phyloP scores from a whole-genome alignment of 164 flowering plant genomes.

The Cinnamomum micranthum region DNA sequence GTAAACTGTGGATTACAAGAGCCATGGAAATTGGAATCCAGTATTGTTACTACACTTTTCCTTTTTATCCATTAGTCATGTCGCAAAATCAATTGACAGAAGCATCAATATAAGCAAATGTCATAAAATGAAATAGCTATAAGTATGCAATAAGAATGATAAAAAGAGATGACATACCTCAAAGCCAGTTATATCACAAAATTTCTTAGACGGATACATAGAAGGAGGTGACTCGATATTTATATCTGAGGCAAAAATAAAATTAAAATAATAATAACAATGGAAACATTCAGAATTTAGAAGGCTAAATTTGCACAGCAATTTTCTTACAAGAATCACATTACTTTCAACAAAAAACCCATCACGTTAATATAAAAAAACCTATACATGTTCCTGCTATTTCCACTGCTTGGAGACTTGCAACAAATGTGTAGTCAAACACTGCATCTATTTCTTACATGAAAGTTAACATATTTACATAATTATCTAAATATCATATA shows the following conservation, averaged over 20 bases:
- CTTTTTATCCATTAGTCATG: not conserved
- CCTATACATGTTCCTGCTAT: too few species aligned
- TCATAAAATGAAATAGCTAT: not conserved
- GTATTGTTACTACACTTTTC: not conserved
- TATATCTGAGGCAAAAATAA: constrained; percentile 49
- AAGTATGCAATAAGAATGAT: not conserved
- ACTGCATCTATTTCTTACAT: not conserved
- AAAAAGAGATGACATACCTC: constrained; percentile 48
- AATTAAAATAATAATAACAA: not conserved
- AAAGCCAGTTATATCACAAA: constrained; percentile 82
- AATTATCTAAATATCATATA: not conserved
- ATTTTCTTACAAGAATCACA: not conserved
- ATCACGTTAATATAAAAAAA: not conserved
- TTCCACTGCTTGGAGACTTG: not conserved
- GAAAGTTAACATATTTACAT: not conserved
- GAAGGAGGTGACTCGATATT: constrained; percentile 88
- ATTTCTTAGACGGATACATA: constrained; percentile 66
- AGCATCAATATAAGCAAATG: not conserved
- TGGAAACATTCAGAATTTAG: not conserved
- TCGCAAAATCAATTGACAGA: not conserved
- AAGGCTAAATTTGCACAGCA: not conserved
- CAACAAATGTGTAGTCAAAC: not conserved
- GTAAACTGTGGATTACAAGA: too few species aligned
- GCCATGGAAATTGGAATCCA: not conserved
- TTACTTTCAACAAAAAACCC: not conserved